These are phyloP conservation scores for Aspergillus hiratsukae DNA, from an alignment of 2,329 filamentous ascomycete genomes.

Conservation along the genomic window DNA sequence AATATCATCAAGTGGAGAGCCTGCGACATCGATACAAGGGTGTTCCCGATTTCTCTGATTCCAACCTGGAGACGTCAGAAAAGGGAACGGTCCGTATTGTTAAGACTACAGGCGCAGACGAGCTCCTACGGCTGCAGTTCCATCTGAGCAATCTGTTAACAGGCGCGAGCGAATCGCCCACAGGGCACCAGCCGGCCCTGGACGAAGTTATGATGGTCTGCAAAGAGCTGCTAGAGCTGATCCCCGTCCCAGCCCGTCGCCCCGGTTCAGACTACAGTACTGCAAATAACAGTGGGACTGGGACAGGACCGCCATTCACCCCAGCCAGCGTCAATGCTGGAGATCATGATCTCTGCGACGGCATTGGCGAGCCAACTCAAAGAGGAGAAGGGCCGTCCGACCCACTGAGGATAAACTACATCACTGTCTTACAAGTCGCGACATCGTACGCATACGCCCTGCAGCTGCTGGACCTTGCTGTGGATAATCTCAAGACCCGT, in stretches of 20 bases:
- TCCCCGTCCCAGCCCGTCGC: not conserved
- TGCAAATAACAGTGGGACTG: not conserved
- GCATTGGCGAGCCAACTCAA: not conserved
- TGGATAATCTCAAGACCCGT: not conserved
- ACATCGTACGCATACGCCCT: not conserved
- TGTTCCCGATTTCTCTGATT: not conserved
- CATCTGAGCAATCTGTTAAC: not conserved
- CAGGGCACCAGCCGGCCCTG: not conserved
- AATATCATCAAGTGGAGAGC: not conserved
- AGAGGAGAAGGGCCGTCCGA: not conserved
- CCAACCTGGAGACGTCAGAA: not conserved
- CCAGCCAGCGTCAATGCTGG: too few species aligned
- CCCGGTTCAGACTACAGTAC: not conserved
- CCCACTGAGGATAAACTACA: not conserved
- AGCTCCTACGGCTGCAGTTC: not conserved
- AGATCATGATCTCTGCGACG: not conserved
- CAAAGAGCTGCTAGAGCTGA: not conserved
- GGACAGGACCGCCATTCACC: not conserved
- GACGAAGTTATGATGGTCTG: not conserved
- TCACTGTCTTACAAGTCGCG: not conserved
- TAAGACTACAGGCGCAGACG: not conserved
- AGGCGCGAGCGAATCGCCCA: not conserved
- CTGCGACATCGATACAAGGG: not conserved
- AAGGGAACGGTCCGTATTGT: not conserved
- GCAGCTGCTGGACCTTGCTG: not conserved